These are phyloP conservation scores for Pseudocercospora cruenta DNA, from an alignment of 2,329 filamentous ascomycete species.

Conservation along the genomic window DNA sequence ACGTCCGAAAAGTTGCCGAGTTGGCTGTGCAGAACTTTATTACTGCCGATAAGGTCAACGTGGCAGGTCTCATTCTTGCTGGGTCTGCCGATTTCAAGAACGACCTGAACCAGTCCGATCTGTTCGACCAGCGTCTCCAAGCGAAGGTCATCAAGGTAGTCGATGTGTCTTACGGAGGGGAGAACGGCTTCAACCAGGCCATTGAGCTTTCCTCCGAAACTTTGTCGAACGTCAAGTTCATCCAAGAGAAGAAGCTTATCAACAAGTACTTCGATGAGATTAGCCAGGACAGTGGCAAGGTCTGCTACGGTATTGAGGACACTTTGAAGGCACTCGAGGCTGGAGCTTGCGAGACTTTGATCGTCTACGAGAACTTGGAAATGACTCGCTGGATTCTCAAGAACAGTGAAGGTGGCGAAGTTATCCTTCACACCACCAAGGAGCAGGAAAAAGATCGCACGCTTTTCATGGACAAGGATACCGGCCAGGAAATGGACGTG, in stretches of 20 bases:
- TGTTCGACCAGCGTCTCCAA: constrained; percentile 91
- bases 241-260: constrained; percentile 99
- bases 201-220: constrained; percentile 96
- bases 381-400: constrained; percentile 91
- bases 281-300: constrained; percentile 92
- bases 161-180: constrained; percentile 96
- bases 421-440: constrained; percentile 87
- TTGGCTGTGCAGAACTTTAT: constrained; percentile 99
- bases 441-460: constrained; percentile 76
- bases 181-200: constrained; percentile 99
- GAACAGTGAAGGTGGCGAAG: constrained; percentile 70
- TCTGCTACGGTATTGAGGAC: constrained; percentile 98
- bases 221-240: constrained; percentile 98
- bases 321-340: constrained; percentile 95
- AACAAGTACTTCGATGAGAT: constrained; percentile 99
- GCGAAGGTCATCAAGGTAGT: constrained; percentile 99
- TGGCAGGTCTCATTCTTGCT: constrained; percentile 90
- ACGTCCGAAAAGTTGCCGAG: constrained; percentile 97
- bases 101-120: constrained; percentile 93
- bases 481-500: constrained; percentile 96
- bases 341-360: constrained; percentile 89
- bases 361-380: constrained; percentile 97
- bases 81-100: constrained; percentile 99
- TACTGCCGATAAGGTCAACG: constrained; percentile 97
- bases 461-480: constrained; percentile 92